These are phyloP conservation scores for Ascochyta rabiei DNA, from an alignment of 2,329 filamentous ascomycete genomes.

Conservation along the genomic window DNA sequence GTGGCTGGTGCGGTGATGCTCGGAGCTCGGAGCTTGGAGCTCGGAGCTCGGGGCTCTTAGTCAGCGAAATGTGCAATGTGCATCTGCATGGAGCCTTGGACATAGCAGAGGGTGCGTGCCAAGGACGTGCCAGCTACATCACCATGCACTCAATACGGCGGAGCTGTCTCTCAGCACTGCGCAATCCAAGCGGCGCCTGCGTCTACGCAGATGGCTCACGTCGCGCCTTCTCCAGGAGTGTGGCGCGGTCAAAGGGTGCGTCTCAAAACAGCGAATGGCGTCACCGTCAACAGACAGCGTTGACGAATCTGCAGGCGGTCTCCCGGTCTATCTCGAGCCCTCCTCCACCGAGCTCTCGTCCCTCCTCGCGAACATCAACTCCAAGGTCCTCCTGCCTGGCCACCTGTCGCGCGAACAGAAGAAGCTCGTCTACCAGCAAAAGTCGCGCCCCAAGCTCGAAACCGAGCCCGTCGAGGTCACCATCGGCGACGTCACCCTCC, in stretches of 20 bases:
- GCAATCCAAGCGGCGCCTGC: constrained; percentile 14
- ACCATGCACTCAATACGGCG: constrained; percentile 42
- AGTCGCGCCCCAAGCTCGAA: constrained; percentile 50
- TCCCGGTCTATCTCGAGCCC: constrained; percentile 51
- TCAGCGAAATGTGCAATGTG: constrained; percentile 26
- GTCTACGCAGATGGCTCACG: constrained; percentile 28
- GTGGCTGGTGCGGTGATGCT: constrained; percentile 8
- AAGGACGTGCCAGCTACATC: constrained; percentile 8
- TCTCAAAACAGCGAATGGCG: background rate
- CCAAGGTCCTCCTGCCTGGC: constrained; percentile 52
- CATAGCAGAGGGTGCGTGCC: background rate
- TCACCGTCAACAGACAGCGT: background rate
- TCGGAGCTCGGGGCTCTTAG: constrained; percentile 8
- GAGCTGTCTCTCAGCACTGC: constrained; percentile 36
- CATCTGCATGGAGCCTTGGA: background rate
- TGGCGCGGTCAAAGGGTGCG: constrained; percentile 33
- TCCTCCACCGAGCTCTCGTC: constrained; percentile 50
- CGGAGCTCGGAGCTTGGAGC: too few species aligned
- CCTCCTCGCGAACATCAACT: constrained; percentile 50
- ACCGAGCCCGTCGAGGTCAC: constrained; percentile 51
- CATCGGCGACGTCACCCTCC: constrained; percentile 47
- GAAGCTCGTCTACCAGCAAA: constrained; percentile 51
- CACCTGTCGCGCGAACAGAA: constrained; percentile 51
- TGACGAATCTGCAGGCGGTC: constrained; percentile 34
- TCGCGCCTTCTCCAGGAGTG: constrained; percentile 40